Percentiles rank a stretch among this genome's conserved stretches.
These are phyloP conservation scores for Pythium brachiatum DNA, from an alignment of 352 stramenopile species.

Conservation along the genomic window DNA sequence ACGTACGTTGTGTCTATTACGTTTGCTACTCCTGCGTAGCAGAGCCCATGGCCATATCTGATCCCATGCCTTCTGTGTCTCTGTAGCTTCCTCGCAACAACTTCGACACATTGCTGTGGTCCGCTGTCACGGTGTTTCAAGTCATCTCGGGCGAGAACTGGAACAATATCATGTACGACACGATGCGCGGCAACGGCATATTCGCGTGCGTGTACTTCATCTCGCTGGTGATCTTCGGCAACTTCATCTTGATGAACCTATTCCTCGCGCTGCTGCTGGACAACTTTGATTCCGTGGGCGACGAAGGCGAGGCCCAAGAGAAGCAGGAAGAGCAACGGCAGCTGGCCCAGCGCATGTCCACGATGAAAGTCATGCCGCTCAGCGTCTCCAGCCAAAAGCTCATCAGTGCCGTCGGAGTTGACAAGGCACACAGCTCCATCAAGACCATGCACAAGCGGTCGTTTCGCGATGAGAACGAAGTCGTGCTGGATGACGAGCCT, in stretches of 20 bases:
- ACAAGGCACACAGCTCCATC: slow-evolving; percentile 1
- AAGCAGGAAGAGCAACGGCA: slow-evolving; percentile 53
- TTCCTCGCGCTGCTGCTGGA: slow-evolving; percentile 92
- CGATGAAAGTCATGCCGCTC: slow-evolving; percentile 47
- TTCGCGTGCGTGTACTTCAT: slow-evolving; percentile 84
- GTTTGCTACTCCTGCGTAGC: background rate
- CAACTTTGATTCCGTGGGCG: slow-evolving; percentile 84
- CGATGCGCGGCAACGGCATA: slow-evolving; percentile 75
- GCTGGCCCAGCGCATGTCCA: slow-evolving; percentile 54
- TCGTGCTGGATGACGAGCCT: slow-evolving; percentile 12
- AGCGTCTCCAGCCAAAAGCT: slow-evolving; percentile 1
- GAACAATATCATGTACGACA: slow-evolving; percentile 94
- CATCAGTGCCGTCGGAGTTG: slow-evolving; percentile 6
- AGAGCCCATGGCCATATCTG: background rate
- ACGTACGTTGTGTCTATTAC: slow-evolving; percentile 27
- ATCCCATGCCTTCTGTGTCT: background rate
- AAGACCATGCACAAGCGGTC: background rate
- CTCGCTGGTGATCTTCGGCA: slow-evolving; percentile 82
- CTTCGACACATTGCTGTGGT: slow-evolving; percentile 87
- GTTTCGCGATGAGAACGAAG: background rate
- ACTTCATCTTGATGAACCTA: slow-evolving; percentile 93
- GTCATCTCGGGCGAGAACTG: slow-evolving; percentile 95
- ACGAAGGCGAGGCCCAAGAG: slow-evolving; percentile 33
- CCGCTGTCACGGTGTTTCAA: slow-evolving; percentile 89
- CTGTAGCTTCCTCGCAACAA: slow-evolving; percentile 71